These are phyloP conservation scores for Fusarium sacchari DNA, from an alignment of 2,329 filamentous ascomycete genomes.

Conservation along the genomic window DNA sequence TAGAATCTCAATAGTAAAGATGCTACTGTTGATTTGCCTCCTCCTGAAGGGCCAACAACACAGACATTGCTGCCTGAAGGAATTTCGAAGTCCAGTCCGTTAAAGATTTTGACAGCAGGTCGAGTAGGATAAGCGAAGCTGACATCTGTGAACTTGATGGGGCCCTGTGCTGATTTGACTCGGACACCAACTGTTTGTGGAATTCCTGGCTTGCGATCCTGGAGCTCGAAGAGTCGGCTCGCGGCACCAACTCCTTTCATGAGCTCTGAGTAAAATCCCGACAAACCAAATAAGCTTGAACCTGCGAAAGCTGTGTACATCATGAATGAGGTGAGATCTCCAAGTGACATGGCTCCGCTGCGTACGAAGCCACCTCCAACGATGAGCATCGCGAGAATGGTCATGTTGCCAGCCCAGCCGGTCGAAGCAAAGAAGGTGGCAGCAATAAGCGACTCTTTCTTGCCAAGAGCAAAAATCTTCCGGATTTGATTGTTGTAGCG, in stretches of 20 bases:
- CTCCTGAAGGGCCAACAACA: conserved; percentile 94
- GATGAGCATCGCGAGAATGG: conserved; percentile 88
- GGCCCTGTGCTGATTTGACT: conserved; percentile 85
- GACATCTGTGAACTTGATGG: conserved; percentile 88
- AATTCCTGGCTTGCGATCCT: conserved; percentile 88
- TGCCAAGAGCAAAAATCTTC: conserved; percentile 90
- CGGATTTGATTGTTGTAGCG: conserved; percentile 94
- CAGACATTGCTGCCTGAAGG: conserved; percentile 94
- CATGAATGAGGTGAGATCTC: conserved; percentile 94
- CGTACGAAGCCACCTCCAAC: conserved; percentile 92
- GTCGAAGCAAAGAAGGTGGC: conserved; percentile 90
- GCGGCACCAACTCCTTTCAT: conserved; percentile 99
- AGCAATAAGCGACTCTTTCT: conserved; percentile 85
- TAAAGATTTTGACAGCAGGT: conserved; percentile 91
- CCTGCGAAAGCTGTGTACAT: conserved; percentile 94
- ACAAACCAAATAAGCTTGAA: conserved; percentile 91
- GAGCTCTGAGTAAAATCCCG: conserved; percentile 95
- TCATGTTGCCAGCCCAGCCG: conserved; percentile 95
- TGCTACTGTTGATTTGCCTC: conserved; percentile 95
- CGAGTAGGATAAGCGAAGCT: conserved; percentile 93
- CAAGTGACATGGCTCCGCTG: conserved; percentile 84
- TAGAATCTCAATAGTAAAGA: conserved; percentile 94
- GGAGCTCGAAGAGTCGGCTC: conserved; percentile 94
- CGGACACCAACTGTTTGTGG: conserved; percentile 84
- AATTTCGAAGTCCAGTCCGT: conserved; percentile 88